These are phyloP conservation scores for Zelonia costaricensis DNA, from an alignment of 208 protist genomes.

Conservation along the genomic window DNA sequence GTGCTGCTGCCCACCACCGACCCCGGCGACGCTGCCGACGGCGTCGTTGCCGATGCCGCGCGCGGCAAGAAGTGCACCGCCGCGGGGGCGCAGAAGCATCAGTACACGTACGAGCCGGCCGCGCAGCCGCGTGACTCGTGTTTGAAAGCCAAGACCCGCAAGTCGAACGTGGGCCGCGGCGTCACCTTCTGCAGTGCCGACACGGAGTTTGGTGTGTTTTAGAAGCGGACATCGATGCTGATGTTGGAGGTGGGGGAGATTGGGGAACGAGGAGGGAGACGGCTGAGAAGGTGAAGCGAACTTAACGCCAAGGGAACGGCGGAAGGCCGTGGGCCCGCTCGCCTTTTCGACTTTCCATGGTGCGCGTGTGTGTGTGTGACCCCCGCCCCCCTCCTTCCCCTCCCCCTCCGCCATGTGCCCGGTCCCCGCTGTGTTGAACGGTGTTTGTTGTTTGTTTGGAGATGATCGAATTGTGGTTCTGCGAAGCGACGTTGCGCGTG, in stretches of 20 bases:
- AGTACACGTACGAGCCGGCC: constrained; percentile 11
- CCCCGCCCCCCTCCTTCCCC: no score
- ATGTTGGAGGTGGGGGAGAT: no score
- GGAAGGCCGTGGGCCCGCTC: no score
- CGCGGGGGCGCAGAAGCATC: constrained; percentile 5
- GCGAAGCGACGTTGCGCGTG: no score
- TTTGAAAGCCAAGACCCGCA: constrained; percentile 2
- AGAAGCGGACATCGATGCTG: no score
- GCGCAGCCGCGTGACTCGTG: constrained; percentile 5
- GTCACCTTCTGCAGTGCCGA: constrained; percentile 54
- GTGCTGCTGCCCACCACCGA: constrained; percentile 26
- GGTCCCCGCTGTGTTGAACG: no score
- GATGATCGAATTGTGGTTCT: no score
- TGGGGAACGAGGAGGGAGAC: background rate
- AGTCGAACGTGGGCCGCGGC: constrained; percentile 4
- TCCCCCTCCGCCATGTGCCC: no score
- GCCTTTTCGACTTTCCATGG: constrained; percentile 7
- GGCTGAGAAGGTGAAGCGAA: no score
- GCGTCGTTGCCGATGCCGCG: background rate
- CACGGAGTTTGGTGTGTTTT: constrained; percentile 62
- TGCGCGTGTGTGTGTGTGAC: constrained; percentile 1
- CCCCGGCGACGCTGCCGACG: background rate
- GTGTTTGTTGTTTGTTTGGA: no score
- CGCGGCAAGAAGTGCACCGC: background rate
- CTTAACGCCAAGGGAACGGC: no score